Conservation (phyloP, 306 rosid genomes). For the Casuarina equisetifolia region DNA sequence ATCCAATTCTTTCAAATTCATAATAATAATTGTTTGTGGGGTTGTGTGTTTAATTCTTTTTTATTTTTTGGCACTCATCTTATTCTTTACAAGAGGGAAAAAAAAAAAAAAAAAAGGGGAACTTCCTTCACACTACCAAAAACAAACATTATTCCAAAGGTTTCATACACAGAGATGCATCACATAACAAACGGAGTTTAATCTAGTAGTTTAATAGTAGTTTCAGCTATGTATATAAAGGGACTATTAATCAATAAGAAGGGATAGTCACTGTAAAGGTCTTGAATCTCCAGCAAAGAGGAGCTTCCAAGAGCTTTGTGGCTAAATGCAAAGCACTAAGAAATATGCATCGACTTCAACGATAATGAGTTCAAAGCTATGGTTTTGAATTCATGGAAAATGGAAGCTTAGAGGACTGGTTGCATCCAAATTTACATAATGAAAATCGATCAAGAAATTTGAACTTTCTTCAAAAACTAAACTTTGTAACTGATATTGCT, state of each 20-base stretch:
- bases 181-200: conserved; percentile 26
- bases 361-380: conserved; percentile 39
- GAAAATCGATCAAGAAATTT: neutral
- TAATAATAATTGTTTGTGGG: conserved; percentile 10
- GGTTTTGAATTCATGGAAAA: conserved; percentile 30
- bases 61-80: neutral
- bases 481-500: conserved; percentile 22
- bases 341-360: conserved; percentile 21
- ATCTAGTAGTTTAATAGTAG: conserved; percentile 1
- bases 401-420: conserved; percentile 38
- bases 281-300: conserved; percentile 28
- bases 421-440: neutral
- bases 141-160: conserved; percentile 3
- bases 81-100: neutral
- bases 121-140: neutral
- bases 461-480: conserved; percentile 23
- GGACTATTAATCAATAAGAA: conserved; percentile 22
- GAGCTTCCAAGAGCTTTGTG: conserved; percentile 33
- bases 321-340: conserved; percentile 23
- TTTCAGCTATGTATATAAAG: conserved; percentile 19
- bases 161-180: conserved; percentile 26
- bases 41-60: conserved; percentile 12
- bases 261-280: conserved; percentile 32
- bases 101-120: conserved; percentile 10
- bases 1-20: conserved; percentile 14